These are phyloP conservation scores for Filobasidium floriforme DNA, from an alignment of 768 basidiomycete species.

Conservation along the genomic window DNA sequence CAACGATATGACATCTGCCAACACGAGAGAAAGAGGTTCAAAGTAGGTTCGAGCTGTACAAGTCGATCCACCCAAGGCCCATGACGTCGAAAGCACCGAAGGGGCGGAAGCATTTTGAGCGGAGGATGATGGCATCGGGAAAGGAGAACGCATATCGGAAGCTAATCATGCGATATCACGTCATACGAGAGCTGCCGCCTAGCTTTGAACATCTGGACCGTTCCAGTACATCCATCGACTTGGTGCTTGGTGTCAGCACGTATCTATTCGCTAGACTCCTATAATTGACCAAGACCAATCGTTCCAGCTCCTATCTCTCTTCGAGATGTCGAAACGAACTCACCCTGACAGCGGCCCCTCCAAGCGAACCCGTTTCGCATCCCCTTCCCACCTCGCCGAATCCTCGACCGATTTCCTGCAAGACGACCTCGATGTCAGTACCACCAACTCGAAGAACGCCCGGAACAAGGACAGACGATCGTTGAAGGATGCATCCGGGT, in stretches of 20 bases:
- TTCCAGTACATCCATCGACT: too few species aligned
- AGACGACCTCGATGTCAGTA: constrained; percentile 30
- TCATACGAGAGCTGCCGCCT: too few species aligned
- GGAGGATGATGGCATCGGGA: neutral
- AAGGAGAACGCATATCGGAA: neutral
- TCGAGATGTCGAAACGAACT: neutral
- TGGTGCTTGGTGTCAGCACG: too few species aligned
- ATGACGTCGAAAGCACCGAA: too few species aligned
- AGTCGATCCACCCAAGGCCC: too few species aligned
- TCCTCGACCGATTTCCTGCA: constrained; percentile 31
- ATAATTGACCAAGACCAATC: neutral
- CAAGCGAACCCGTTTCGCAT: constrained; percentile 35
- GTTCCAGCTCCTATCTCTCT: neutral
- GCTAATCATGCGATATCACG: neutral
- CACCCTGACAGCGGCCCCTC: neutral
- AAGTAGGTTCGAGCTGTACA: too few species aligned
- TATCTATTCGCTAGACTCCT: too few species aligned
- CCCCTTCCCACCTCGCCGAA: constrained; percentile 23
- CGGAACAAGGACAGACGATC: constrained; percentile 57
- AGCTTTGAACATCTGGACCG: too few species aligned
- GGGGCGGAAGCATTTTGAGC: too few species aligned
- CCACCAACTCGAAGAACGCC: constrained; percentile 29
- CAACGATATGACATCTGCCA: too few species aligned
- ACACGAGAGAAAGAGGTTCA: too few species aligned
- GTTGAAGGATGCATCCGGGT: constrained; percentile 70